Evolutionary conservation across 176 grass and related monocot genomes (phyloP).

Genomic region (Thalia dealbata): DNA sequence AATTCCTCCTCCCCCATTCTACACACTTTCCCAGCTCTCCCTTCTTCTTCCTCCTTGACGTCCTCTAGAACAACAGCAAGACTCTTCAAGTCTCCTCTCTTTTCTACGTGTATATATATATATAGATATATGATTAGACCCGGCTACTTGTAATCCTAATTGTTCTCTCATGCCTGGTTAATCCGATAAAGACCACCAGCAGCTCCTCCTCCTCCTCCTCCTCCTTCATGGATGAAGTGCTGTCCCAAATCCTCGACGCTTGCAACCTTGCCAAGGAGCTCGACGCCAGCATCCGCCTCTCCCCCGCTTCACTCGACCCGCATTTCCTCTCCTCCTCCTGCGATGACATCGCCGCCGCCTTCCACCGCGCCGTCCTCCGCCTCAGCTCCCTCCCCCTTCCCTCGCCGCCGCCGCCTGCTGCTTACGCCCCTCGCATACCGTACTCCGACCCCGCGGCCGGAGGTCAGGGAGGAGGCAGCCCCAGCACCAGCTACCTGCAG

Average conservation of each 20-base stretch:
- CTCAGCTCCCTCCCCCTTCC: background rate
- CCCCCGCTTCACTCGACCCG: background rate
- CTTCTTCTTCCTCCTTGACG: background rate
- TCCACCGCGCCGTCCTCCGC: conserved; percentile 1
- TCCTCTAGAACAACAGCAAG: background rate
- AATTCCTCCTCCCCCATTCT: background rate
- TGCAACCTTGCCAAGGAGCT: conserved; percentile 29
- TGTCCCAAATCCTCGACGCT: conserved; percentile 24
- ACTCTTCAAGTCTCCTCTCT: no score
- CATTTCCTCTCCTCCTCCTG: conserved; percentile 14
- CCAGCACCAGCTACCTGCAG: conserved; percentile 4
- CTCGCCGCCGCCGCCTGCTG: background rate
- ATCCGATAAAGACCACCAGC: background rate
- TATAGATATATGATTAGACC: no score
- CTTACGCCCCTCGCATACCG: no score
- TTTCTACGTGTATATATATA: no score
- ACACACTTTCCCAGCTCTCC: background rate
- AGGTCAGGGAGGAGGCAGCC: background rate
- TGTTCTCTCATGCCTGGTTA: background rate
- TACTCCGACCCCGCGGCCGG: no score
- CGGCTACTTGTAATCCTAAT: background rate
- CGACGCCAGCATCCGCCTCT: conserved; percentile 13
- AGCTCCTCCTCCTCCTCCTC: background rate
- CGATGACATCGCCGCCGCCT: conserved; percentile 9
- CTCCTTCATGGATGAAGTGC: conserved; percentile 31